Percentiles rank a stretch among this genome's conserved stretches.
Conservation (phyloP, 2,329 filamentous ascomycete species). For the Aspergillus ochraceoroseus region DNA sequence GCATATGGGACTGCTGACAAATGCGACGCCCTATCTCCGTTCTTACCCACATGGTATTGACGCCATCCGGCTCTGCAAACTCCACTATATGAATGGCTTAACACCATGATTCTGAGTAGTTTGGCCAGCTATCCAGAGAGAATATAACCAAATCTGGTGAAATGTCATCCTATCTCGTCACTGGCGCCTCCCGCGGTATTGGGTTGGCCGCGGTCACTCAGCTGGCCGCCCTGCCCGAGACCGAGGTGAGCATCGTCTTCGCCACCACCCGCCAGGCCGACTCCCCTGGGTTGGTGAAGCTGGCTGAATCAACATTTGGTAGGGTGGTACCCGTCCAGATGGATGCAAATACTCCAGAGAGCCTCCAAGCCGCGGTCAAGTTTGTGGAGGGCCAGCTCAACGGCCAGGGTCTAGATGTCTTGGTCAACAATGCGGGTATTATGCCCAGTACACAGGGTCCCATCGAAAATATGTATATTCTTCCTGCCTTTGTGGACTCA, state of each 20-base stretch:
- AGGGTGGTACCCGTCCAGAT: conserved; percentile 36
- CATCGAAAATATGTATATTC: conserved; percentile 17
- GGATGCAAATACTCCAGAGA: conserved; percentile 34
- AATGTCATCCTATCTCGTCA: conserved; percentile 37
- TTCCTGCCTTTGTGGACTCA: neutral
- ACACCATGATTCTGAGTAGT: too few species aligned
- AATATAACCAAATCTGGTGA: too few species aligned
- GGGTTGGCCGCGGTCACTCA: conserved; percentile 30
- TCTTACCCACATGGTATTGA: too few species aligned
- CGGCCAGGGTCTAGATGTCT: conserved; percentile 37
- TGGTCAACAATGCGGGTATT: conserved; percentile 32
- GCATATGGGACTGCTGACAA: too few species aligned
- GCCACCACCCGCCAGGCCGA: conserved; percentile 33
- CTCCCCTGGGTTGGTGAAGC: conserved; percentile 26
- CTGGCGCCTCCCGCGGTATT: conserved; percentile 34
- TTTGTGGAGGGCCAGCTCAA: conserved; percentile 31
- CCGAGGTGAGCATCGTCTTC: conserved; percentile 38
- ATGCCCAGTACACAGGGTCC: conserved; percentile 12
- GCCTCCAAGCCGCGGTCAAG: conserved; percentile 33
- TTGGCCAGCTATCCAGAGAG: too few species aligned
- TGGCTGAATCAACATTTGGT: conserved; percentile 30
- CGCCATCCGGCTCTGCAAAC: too few species aligned
- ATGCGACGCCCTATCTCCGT: too few species aligned
- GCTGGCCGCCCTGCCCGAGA: conserved; percentile 27
- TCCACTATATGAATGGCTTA: too few species aligned